Base-by-base conservation (phyloP, 139 green algal species). In the Closterium sp. region DNA sequence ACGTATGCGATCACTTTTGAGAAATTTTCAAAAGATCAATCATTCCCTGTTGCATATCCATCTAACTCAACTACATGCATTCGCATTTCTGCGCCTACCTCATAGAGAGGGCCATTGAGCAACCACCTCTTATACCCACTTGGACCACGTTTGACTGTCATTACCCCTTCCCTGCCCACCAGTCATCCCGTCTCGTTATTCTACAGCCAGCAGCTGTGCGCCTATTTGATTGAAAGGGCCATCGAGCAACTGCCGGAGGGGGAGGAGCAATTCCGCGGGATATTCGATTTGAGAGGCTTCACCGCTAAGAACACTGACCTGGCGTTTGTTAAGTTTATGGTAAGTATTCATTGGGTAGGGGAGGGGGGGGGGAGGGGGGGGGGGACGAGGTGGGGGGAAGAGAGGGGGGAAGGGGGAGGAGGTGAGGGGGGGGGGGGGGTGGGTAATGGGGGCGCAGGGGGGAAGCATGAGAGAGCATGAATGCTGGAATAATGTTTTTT, bases 221-320 rank as follows among this genome's bases (percentile, higher is more conserved):
- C 93, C 28, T 88, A 85, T 27, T 4, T 92, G 1, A 42, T 95
- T 27, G 92, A 94, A 90, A 34, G 50, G 11, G 92, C 90, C 31
- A 29, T 95, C 19, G 70, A 28, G 13, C 31, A 21, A 73, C 90
- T 95, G 90, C 28, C 45, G 11, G 21, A 32, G 19, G 62, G 30
- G 10, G 17, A 88, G 27, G 94, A 94, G 62, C 89, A 96, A 90
- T 94, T 99, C 28, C 92, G 99, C 45, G 97, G 97, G 70, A 97
- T 99, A 70, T 99, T 99, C 89, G 98, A 99, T 92, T 95, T 99
- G 84, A 93, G 95, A 7, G 97, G 95, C 88, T 99, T 99, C 93
- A 89, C 92, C 9, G 87, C 92, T 2, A 89, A 89, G 30, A 99
- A 99, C 93, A 96, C 96, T 5, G 98, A 99, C 89, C 95, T 98